These are phyloP conservation scores for Cerrena zonata DNA, from an alignment of 1,284 basidiomycete species.

Conservation along the genomic window DNA sequence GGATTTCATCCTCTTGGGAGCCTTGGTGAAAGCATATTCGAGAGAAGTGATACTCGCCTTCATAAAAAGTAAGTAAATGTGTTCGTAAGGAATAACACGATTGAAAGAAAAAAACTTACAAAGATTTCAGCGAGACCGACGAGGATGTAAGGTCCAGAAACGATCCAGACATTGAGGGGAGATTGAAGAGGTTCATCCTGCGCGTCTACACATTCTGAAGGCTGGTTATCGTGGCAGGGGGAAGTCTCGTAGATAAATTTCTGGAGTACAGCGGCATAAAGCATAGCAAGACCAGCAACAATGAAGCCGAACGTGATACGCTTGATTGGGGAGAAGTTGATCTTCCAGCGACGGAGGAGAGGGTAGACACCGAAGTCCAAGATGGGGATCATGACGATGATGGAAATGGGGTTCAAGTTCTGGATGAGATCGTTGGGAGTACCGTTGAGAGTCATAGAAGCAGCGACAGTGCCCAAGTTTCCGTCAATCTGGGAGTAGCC, in stretches of 20 bases:
- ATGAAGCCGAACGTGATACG: conserved; percentile 63
- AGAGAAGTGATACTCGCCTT: conserved; percentile 52
- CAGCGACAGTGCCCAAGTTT: conserved; percentile 50
- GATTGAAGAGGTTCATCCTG: conserved; percentile 31
- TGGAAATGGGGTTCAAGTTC: conserved; percentile 55
- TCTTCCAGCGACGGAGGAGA: conserved; percentile 39
- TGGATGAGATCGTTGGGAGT: conserved; percentile 57
- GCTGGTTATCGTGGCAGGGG: conserved; percentile 40
- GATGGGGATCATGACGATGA: conserved; percentile 45
- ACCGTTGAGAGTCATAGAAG: conserved; percentile 44
- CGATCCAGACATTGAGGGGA: conserved; percentile 49
- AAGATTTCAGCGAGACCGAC: conserved; percentile 52
- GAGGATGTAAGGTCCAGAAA: conserved; percentile 42
- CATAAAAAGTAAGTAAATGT: background rate
- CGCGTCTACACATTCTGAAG: conserved; percentile 34
- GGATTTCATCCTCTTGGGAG: conserved; percentile 51
- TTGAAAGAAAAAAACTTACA: conserved; percentile 2
- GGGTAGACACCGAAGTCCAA: conserved; percentile 54
- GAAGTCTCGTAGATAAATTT: conserved; percentile 43
- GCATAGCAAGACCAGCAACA: conserved; percentile 52
- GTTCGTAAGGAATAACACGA: background rate
- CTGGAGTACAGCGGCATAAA: conserved; percentile 53
- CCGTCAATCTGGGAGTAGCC: conserved; percentile 50
- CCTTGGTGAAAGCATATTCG: conserved; percentile 64
- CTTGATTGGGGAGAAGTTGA: conserved; percentile 58